A percentile compares a stretch with the other conserved stretches of the same genome.
Conservation (phyloP, 2,329 filamentous ascomycete genomes). For the Ceratocystis variospora region DNA sequence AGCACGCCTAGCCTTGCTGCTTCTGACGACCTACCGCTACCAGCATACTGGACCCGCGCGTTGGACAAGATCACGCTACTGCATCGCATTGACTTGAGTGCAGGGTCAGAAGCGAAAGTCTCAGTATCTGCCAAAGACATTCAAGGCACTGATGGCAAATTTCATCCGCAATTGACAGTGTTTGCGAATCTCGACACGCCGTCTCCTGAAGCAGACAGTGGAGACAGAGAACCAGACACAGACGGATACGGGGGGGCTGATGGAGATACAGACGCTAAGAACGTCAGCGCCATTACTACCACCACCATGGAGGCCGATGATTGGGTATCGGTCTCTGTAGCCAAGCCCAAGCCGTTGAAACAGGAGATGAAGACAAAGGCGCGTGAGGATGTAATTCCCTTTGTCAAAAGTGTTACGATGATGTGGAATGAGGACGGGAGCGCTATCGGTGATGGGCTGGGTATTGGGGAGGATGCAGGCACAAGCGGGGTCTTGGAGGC, state of each 20-base stretch:
- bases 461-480: background rate
- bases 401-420: background rate
- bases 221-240: background rate
- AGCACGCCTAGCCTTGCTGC: background rate
- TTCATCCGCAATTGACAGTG: background rate
- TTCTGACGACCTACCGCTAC: background rate
- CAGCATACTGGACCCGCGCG: constrained; percentile 6
- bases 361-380: background rate
- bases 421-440: background rate
- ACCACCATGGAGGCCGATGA: background rate
- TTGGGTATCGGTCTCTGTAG: background rate
- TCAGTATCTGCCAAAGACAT: background rate
- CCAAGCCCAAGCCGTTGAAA: background rate
- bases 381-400: background rate
- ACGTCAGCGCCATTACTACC: background rate
- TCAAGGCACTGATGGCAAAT: background rate
- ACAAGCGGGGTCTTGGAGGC: constrained; percentile 4
- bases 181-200: background rate
- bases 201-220: background rate
- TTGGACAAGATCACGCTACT: constrained; percentile 9
- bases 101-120: background rate
- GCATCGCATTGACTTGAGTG: background rate
- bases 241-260: background rate
- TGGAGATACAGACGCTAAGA: background rate
- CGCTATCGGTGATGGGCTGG: background rate